Evolutionary conservation across 768 basidiomycete species (phyloP), one percentile per base, ranked within the genome.

Genomic region (Coprinopsis sp.): DNA sequence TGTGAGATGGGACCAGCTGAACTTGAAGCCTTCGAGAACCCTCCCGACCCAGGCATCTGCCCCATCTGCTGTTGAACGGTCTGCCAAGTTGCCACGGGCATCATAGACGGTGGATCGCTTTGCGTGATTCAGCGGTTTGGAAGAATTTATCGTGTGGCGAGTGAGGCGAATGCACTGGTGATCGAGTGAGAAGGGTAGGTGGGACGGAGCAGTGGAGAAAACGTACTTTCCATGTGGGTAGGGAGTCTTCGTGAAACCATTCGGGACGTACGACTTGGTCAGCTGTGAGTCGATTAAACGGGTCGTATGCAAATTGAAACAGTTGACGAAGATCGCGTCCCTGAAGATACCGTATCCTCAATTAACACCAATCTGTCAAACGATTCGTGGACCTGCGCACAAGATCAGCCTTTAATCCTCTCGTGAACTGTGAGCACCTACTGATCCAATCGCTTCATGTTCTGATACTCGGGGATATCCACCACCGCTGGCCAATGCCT

Each of bases 241-340:
- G 75, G 7, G 92, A 91, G 6, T 94, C 94, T 59, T 95, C 91
- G 19, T 78, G 76, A 64, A 98, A 99, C 92, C 94, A 99, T 52
- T 77, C 77, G 63, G 97, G 94, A 16, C 71, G 72, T 1, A 99
- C 69, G 0, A 91, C 87, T 50, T 89, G 81, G 53, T 77, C 75
- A 1, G 93, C 91, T 0, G 84, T 92, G 33, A 97, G 76, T 25
- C 96, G 74, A 51, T 74, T 80, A 56, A 88, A 87, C 1, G 95
- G 95, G 64, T 97, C 91, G 67, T 93, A 98, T 8, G 78, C 77
- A 62, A 99, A 95, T n/a, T n/a, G n/a, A n/a, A n/a, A n/a, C 29
- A 98, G 73, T 49, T 81, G 76, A 11, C 77, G 76, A n/a, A 99
- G 81, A 45, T 95, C 89, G 60, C 84, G 84, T 21, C 87, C 91